A percentile compares a stretch with the other conserved stretches of the same genome.
These are phyloP conservation scores for Ascobolus immersus DNA, from an alignment of 495 filamentous ascomycete genomes.

Conservation along the genomic window DNA sequence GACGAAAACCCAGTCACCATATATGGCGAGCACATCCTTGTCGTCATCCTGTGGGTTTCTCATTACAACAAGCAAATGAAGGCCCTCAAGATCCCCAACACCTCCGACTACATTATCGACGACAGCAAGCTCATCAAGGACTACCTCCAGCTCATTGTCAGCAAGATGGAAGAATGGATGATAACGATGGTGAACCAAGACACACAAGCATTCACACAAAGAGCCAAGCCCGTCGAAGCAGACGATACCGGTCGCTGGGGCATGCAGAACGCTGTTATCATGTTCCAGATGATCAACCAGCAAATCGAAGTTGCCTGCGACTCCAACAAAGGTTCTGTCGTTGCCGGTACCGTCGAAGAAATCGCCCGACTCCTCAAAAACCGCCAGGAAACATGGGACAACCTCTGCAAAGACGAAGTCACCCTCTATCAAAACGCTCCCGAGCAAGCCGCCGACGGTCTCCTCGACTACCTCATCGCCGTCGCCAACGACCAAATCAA, in stretches of 20 bases:
- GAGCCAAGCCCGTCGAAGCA: slow-evolving; percentile 43
- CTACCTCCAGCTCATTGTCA: slow-evolving; percentile 83
- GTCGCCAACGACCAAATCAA: slow-evolving; percentile 96
- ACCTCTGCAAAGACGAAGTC: slow-evolving; percentile 67
- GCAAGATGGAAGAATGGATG: slow-evolving; percentile 92
- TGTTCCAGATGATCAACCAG: slow-evolving; percentile 94
- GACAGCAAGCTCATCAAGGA: slow-evolving; percentile 83
- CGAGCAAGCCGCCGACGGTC: slow-evolving; percentile 16
- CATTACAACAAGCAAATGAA: slow-evolving; percentile 91
- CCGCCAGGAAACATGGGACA: slow-evolving; percentile 63
- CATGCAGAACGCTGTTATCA: slow-evolving; percentile 22
- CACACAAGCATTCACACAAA: slow-evolving; percentile 47
- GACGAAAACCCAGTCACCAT: slow-evolving; percentile 45
- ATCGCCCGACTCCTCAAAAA: slow-evolving; percentile 67
- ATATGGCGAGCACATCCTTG: slow-evolving; percentile 36
- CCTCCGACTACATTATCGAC: slow-evolving; percentile 65
- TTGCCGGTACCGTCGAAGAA: slow-evolving; percentile 77
- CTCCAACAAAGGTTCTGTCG: slow-evolving; percentile 60
- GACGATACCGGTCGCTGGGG: slow-evolving; percentile 24
- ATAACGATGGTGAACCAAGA: slow-evolving; percentile 64
- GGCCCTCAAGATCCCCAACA: slow-evolving; percentile 65
- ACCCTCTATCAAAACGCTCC: slow-evolving; percentile 32
- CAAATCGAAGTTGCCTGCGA: slow-evolving; percentile 58
- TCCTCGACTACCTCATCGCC: slow-evolving; percentile 72
- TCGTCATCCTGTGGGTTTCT: slow-evolving; percentile 77